Evolutionary conservation across 345 rosid genomes (phyloP), one percentile per base, ranked within the genome.

Genomic region (Citrus inodora): DNA sequence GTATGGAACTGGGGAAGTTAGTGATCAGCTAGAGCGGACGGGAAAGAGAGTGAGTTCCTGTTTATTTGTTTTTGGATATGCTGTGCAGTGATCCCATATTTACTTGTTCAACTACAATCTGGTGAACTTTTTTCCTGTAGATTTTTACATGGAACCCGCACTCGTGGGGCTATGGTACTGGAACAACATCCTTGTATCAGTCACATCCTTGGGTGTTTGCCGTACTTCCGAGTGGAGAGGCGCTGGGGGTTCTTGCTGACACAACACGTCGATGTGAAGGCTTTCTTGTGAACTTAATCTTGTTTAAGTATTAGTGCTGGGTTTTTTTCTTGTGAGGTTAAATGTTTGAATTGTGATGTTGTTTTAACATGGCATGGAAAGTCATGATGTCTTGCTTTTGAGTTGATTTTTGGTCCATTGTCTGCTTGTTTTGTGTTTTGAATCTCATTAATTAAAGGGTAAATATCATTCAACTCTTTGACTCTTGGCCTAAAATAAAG

Each of bases 1-100:
- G 80, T 95, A 95, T 81, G 98, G 98, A 79, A 93, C 94, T 30
- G 98, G 98, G 46, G 98, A 95, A 93, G 98, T 88, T 82, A 87
- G 98, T 84, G 98, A 98, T 38, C 92, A 84, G 81, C 89, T 95
- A 71, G 98, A 95, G 89, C 93, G 98, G 58, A 90, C 98, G 0
- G 98, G 98, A 37, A 95, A 87, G 79, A 85, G 95, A 81, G 98
- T 92, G 64, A 80, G 95, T 84, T 72, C 19, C 74, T 76, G 67
- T 76, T 22, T 32, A 16, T 70, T 67, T 19, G 10, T 32, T 37
- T 46, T 46, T 46, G 21, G 27, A 46, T 7, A 53, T 83, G 35
- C 9, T 0, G 3, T 46, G 22, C 3, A 19, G 17, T 53, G n/a
- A 53, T 28, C 53, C 7, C 33, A 3, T 32, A 4, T 24, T 17